Base-by-base conservation (phyloP, 768 basidiomycete genomes). In the Pisolithus marmoratus region DNA sequence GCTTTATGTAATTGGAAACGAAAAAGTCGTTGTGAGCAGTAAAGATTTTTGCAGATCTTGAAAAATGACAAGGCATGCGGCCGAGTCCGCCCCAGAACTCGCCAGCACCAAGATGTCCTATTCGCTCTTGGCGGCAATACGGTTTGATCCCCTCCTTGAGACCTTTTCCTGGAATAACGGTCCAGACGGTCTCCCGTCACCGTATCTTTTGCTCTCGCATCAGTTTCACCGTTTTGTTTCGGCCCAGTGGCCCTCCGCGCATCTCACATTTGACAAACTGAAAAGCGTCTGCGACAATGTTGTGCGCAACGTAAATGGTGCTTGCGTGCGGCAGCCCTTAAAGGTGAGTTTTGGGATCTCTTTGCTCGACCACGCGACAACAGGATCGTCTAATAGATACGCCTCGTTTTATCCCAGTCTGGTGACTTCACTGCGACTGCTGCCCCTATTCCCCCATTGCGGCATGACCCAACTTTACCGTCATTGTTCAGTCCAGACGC, bases 141-240 rank as follows among this genome's bases (percentile, higher is more conserved):
- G 84, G 52, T 86, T 76, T 59, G 89, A 90, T 61, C 70, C 69
- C 1, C 66, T 60, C 27, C 70, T 89, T 8, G 58, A 68, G 9
- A 50, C 61, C 1, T 63, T 75, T 9, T 27, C 54, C 12, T 89
- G 84, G 86, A 90, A 89, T 55, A 75, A 77, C 31, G 75, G 76
- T 29, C 68, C 69, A 8, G 54, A 70, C 17, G 76, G 74, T n/a
- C 66, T 69, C 0, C 79, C 81, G 1, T 83, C 79, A 0, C 74
- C 79, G 0, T 86, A 82, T 57, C 67, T 90, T n/a, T 66, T 90
- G 0, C 76, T 89, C 11, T 67, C 62, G 0, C 76, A 77, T 59
- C 87, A 90, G 55, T 63, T 75, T 49, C 78, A 84, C 36, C 81
- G 89, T 44, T 74, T 92, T 1, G 45, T 63, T 11, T 65, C 72